Conservation (phyloP, 805 yeast genomes). For the Wickerhamomyces pijperi region DNA sequence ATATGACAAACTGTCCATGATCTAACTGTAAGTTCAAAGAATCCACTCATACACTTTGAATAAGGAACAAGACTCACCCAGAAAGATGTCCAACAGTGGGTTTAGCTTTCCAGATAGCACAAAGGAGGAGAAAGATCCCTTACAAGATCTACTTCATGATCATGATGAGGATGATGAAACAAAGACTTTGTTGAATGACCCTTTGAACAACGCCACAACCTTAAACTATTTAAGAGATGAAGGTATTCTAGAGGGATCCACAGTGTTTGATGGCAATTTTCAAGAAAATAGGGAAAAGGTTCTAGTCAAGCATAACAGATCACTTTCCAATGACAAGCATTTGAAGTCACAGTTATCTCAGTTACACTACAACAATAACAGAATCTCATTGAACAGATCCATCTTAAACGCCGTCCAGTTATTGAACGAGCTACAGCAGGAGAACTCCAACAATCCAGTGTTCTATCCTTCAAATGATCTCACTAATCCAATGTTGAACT, state of each 20-base stretch:
- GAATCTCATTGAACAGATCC: slow-evolving; percentile 50
- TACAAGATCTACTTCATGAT: background rate
- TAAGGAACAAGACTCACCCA: no score
- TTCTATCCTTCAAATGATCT: slow-evolving; percentile 41
- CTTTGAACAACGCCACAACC: slow-evolving; percentile 7
- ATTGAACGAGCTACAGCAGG: slow-evolving; percentile 38
- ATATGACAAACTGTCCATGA: no score
- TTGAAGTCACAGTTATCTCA: slow-evolving; percentile 55
- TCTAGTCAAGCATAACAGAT: slow-evolving; percentile 9
- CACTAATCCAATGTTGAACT: slow-evolving; percentile 26
- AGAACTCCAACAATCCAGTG: slow-evolving; percentile 51
- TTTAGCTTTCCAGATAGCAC: background rate
- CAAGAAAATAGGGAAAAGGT: slow-evolving; percentile 4
- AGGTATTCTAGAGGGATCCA: slow-evolving; percentile 16
- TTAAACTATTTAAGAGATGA: slow-evolving; percentile 17
- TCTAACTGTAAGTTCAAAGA: no score
- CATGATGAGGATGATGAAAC: slow-evolving; percentile 10
- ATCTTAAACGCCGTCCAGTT: slow-evolving; percentile 43
- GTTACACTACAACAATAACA: slow-evolving; percentile 64
- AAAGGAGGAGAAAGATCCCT: background rate
- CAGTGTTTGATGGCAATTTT: slow-evolving; percentile 15
- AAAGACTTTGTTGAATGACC: slow-evolving; percentile 8
- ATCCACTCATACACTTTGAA: no score
- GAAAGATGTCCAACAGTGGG: background rate
- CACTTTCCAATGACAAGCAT: slow-evolving; percentile 21